phyloP scores from a whole-genome alignment of 1,284 basidiomycete genomes.

The Trichosporon faecale region DNA sequence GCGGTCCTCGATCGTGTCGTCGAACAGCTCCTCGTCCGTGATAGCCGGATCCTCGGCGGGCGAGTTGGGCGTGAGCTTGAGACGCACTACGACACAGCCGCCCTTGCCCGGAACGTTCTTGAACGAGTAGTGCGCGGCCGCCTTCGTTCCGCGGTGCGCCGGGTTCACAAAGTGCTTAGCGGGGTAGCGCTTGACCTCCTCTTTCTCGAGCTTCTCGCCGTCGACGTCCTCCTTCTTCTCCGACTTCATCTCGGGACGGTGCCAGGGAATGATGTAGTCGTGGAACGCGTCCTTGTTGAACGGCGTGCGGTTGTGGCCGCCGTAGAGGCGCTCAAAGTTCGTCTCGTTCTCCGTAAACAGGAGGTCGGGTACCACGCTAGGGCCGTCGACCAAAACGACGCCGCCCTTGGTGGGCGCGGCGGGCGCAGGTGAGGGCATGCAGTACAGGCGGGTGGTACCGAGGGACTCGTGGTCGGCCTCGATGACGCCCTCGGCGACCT shows the following conservation, averaged over 20 bases:
- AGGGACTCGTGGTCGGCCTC: conserved; percentile 70
- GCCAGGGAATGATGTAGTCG: conserved; percentile 84
- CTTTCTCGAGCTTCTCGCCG: conserved; percentile 46
- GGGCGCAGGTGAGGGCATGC: conserved; percentile 85
- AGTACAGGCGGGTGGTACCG: conserved; percentile 77
- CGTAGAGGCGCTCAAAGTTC: conserved; percentile 88
- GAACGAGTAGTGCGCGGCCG: conserved; percentile 87
- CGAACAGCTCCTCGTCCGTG: conserved; percentile 85
- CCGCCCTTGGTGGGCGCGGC: conserved; percentile 64
- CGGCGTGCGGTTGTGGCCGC: conserved; percentile 72
- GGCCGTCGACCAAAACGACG: conserved; percentile 61
- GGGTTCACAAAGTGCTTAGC: conserved; percentile 71
- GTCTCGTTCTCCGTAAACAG: conserved; percentile 97
- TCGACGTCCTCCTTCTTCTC: conserved; percentile 28
- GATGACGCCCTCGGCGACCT: conserved; percentile 60
- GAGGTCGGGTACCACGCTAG: conserved; percentile 71
- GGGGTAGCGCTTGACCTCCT: conserved; percentile 17
- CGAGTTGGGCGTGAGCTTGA: conserved; percentile 81
- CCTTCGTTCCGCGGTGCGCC: conserved; percentile 82
- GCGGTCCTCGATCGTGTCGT: conserved; percentile 81
- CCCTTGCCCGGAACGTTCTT: conserved; percentile 80
- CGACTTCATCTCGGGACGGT: conserved; percentile 60
- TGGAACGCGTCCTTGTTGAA: conserved; percentile 99
- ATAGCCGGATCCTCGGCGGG: conserved; percentile 72
- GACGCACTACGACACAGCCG: conserved; percentile 89